phyloP scores from a whole-genome alignment of 345 rosid species.

The Gynandropsis gynandra region DNA sequence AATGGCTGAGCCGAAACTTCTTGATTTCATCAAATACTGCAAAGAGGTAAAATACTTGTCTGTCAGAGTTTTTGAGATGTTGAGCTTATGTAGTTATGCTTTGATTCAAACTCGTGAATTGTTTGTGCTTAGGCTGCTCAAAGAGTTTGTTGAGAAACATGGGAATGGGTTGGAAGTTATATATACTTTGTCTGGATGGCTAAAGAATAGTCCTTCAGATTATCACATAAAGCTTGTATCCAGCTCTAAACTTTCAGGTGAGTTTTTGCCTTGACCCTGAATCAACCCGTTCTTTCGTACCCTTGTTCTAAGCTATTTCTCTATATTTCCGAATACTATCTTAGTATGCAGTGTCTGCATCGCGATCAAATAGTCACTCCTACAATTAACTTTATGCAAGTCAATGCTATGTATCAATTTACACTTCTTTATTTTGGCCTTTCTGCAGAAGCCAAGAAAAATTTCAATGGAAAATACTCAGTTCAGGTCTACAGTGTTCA shows the following conservation, averaged over 20 bases:
- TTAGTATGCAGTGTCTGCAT: neutral
- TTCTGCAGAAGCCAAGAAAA: slow-evolving; percentile 66
- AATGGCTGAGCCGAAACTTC: slow-evolving; percentile 92
- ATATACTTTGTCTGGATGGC: slow-evolving; percentile 77
- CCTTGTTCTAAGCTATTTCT: neutral
- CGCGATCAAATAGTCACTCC: neutral
- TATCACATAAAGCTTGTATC: slow-evolving; percentile 62
- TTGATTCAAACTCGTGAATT: neutral
- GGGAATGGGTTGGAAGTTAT: slow-evolving; percentile 57
- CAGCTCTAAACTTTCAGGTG: slow-evolving; percentile 67
- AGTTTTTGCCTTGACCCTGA: slow-evolving; percentile 10
- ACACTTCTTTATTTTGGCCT: slow-evolving; percentile 14
- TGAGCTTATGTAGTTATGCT: neutral
- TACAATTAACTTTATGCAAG: neutral
- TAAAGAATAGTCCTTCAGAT: slow-evolving; percentile 49
- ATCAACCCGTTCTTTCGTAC: neutral
- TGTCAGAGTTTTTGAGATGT: slow-evolving; percentile 7
- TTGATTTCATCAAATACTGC: slow-evolving; percentile 65
- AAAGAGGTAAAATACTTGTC: slow-evolving; percentile 43
- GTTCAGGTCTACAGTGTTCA: slow-evolving; percentile 84
- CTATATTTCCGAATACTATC: neutral
- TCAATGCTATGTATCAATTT: neutral
- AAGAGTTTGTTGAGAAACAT: slow-evolving; percentile 55
- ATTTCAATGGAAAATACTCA: slow-evolving; percentile 56
- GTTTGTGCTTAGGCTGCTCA: slow-evolving; percentile 55